Conservation (phyloP, 2,329 filamentous ascomycete species). For the Endothia cerciana region DNA sequence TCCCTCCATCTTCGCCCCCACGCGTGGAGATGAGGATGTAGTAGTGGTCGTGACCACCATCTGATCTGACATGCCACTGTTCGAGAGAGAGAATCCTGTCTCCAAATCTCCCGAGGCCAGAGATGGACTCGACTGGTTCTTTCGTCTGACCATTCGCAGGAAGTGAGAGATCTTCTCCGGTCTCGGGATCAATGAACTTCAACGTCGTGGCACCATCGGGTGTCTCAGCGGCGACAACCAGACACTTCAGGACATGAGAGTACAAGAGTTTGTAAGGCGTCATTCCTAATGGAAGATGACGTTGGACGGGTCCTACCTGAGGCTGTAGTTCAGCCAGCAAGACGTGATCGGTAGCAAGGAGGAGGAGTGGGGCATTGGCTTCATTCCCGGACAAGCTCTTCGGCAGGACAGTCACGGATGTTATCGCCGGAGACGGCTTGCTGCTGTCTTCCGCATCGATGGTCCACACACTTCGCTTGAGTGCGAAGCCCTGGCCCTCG, state of each 20-base stretch:
- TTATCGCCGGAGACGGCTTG: slow-evolving; percentile 51
- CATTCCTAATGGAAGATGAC: slow-evolving; percentile 51
- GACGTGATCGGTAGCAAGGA: slow-evolving; percentile 55
- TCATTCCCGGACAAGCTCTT: slow-evolving; percentile 43
- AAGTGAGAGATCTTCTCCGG: slow-evolving; percentile 54
- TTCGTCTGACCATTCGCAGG: slow-evolving; percentile 39
- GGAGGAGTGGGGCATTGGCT: slow-evolving; percentile 49
- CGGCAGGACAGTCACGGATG: slow-evolving; percentile 50
- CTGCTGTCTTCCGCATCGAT: slow-evolving; percentile 53
- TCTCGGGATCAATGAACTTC: slow-evolving; percentile 60
- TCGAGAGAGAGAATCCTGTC: slow-evolving; percentile 64
- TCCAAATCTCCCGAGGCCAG: slow-evolving; percentile 57
- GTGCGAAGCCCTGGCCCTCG: slow-evolving; percentile 41
- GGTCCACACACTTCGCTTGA: slow-evolving; percentile 53
- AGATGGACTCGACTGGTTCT: slow-evolving; percentile 51
- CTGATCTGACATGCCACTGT: slow-evolving; percentile 66
- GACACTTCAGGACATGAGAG: slow-evolving; percentile 55
- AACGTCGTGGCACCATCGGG: slow-evolving; percentile 51
- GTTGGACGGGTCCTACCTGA: slow-evolving; percentile 51
- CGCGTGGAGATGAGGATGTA: slow-evolving; percentile 66
- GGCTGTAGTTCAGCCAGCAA: slow-evolving; percentile 57
- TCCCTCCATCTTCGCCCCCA: slow-evolving; percentile 43
- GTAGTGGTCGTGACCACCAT: slow-evolving; percentile 57
- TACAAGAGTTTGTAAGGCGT: slow-evolving; percentile 59
- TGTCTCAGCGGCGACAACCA: slow-evolving; percentile 55